Evolutionary conservation across 352 stramenopile genomes (phyloP).

Genomic region (Pythium volutum): DNA sequence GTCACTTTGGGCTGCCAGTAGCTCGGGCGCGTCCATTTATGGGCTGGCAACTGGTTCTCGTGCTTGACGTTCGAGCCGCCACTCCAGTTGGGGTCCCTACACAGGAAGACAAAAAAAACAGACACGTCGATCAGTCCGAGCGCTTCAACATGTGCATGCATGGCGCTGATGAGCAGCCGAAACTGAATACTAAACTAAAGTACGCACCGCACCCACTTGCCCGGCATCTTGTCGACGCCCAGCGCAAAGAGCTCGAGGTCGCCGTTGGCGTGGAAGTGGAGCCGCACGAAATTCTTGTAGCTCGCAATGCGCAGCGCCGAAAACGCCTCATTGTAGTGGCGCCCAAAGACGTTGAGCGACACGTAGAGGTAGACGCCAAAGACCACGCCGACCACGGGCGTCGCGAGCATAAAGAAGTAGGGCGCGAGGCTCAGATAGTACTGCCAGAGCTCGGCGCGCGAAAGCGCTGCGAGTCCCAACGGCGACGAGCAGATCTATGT

Average conservation of each 20-base stretch:
- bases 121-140: slow-evolving; percentile 7
- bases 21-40: slow-evolving; percentile 70
- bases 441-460: slow-evolving; percentile 70
- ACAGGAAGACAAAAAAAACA: slow-evolving; percentile 3
- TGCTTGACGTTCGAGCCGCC: slow-evolving; percentile 49
- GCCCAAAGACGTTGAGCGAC: slow-evolving; percentile 78
- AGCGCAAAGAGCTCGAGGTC: slow-evolving; percentile 82
- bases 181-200: too few relatives aligned
- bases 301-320: slow-evolving; percentile 83
- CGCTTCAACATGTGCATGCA: background rate
- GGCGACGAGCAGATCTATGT: slow-evolving; percentile 54
- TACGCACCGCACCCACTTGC: slow-evolving; percentile 73
- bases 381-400: slow-evolving; percentile 72
- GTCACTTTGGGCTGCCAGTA: slow-evolving; percentile 83
- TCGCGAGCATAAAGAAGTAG: slow-evolving; percentile 88
- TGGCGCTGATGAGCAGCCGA: background rate
- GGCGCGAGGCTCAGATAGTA: slow-evolving; percentile 85
- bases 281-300: slow-evolving; percentile 88
- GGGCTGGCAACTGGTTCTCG: slow-evolving; percentile 62
- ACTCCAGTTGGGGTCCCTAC: slow-evolving; percentile 75
- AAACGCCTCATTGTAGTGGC: slow-evolving; percentile 90
- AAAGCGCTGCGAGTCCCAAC: slow-evolving; percentile 46
- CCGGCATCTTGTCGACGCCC: slow-evolving; percentile 89
- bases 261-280: slow-evolving; percentile 72
- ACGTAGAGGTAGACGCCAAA: slow-evolving; percentile 86